A percentile compares a stretch with the other conserved stretches of the same genome.
Conservation (phyloP, 1,284 basidiomycete genomes). For the Leccinum fallax region DNA sequence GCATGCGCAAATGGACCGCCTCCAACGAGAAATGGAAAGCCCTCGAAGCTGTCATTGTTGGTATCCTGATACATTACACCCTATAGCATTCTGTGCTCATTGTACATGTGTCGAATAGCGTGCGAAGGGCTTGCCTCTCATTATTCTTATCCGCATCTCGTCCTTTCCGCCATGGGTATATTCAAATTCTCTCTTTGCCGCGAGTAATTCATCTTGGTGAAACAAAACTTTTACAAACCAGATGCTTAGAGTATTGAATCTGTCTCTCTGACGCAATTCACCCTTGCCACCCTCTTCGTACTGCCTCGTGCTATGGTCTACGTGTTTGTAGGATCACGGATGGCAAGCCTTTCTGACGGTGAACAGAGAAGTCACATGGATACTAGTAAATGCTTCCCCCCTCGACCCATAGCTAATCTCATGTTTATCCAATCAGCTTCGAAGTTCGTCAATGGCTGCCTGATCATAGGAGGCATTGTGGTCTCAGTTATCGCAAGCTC, state of each 20-base stretch:
- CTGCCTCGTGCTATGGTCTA: constrained; percentile 73
- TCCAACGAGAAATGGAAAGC: constrained; percentile 75
- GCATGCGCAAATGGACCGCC: constrained; percentile 58
- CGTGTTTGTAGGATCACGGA: constrained; percentile 76
- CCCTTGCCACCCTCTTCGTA: constrained; percentile 67
- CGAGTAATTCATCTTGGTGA: constrained; percentile 39
- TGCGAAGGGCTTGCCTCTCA: constrained; percentile 72
- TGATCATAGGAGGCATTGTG: constrained; percentile 60
- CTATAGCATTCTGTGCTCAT: constrained; percentile 3
- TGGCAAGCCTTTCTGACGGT: constrained; percentile 76
- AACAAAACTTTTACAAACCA: constrained; percentile 2
- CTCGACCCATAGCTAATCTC: constrained; percentile 7
- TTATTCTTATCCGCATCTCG: constrained; percentile 79
- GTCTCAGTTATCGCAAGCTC: constrained; percentile 62
- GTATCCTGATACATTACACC: constrained; percentile 29
- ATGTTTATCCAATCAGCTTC: constrained; percentile 45
- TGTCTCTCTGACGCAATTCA: constrained; percentile 75
- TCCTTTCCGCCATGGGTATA: constrained; percentile 86
- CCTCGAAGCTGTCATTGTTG: constrained; percentile 73
- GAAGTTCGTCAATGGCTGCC: constrained; percentile 61
- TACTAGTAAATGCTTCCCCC: constrained; percentile 47
- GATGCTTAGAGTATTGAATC: constrained; percentile 64
- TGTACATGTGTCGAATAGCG: constrained; percentile 41
- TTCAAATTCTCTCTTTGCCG: constrained; percentile 76
- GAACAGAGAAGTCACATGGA: constrained; percentile 77